A percentile compares a stretch with the other conserved stretches of the same genome.
Conservation (phyloP, 2,329 filamentous ascomycete species). For the Microsporum canis region DNA sequence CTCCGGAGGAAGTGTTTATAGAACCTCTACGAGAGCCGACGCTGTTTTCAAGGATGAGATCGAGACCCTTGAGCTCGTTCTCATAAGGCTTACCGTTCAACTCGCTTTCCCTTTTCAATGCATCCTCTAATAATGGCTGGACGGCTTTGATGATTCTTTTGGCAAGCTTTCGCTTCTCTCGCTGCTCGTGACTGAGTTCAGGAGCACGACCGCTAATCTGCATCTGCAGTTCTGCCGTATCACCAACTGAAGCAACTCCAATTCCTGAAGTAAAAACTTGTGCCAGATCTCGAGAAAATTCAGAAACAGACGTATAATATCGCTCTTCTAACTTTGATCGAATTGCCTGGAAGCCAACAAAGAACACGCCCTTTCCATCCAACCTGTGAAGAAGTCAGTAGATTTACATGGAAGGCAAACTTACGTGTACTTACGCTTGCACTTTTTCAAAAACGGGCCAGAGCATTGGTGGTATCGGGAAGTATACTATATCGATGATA, state of each 20-base stretch:
- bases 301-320: conserved; percentile 48
- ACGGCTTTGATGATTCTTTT: conserved; percentile 80
- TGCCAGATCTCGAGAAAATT: conserved; percentile 50
- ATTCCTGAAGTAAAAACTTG: conserved; percentile 46
- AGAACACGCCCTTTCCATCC: conserved; percentile 44
- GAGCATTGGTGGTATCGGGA: conserved; percentile 69
- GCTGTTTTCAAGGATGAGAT: conserved; percentile 58
- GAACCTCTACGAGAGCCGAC: conserved; percentile 41
- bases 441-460: conserved; percentile 70
- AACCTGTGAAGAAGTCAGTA: conserved; percentile 27
- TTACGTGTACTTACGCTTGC: conserved; percentile 54
- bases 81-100: conserved; percentile 60
- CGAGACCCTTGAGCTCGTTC: conserved; percentile 59
- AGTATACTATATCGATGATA: conserved; percentile 82
- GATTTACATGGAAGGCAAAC: not conserved
- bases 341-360: conserved; percentile 42
- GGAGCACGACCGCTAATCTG: conserved; percentile 39
- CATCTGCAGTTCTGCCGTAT: conserved; percentile 39
- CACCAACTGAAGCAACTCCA: conserved; percentile 37
- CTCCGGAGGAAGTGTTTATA: not conserved
- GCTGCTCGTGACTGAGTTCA: conserved; percentile 50
- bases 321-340: conserved; percentile 44
- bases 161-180: conserved; percentile 71
- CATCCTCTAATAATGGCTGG: conserved; percentile 64
- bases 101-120: conserved; percentile 70